phyloP scores from a whole-genome alignment of 345 rosid species.

The Draba incana region DNA sequence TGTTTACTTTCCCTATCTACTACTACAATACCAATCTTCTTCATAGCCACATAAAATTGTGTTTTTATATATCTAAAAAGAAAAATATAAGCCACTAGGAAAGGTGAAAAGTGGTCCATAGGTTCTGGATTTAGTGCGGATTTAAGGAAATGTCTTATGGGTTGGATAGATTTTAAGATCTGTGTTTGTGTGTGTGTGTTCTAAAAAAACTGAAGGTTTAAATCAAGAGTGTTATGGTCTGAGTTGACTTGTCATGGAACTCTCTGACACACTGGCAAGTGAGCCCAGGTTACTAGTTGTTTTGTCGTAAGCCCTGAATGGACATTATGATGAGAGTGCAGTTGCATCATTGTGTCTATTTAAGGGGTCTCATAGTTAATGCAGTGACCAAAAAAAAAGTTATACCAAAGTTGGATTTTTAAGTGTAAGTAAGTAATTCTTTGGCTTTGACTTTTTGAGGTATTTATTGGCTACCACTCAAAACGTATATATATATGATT shows the following conservation, averaged over 20 bases:
- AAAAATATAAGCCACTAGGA: constrained; percentile 25
- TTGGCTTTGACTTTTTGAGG: constrained; percentile 21
- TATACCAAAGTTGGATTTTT: constrained; percentile 1
- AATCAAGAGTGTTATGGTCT: constrained; percentile 35
- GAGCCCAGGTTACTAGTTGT: constrained; percentile 40
- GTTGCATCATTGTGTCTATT: constrained; percentile 35
- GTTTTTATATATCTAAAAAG: constrained; percentile 16
- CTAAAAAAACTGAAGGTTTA: constrained; percentile 28
- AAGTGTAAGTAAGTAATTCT: constrained; percentile 1
- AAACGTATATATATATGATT: constrained; percentile 11
- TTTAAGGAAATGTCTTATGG: constrained; percentile 41
- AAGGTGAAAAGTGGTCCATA: constrained; percentile 37
- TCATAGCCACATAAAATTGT: constrained; percentile 36
- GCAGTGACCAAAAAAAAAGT: constrained; percentile 23
- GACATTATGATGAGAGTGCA: constrained; percentile 36
- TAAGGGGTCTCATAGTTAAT: constrained; percentile 33
- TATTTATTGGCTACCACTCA: constrained; percentile 17
- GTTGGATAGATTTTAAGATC: constrained; percentile 38
- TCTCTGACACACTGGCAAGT: constrained; percentile 46
- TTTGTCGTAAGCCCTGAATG: constrained; percentile 34
- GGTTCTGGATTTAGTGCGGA: constrained; percentile 40
- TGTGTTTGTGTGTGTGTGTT: constrained; percentile 18
- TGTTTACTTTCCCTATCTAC: constrained; percentile 3
- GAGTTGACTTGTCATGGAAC: constrained; percentile 42
- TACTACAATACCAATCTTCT: constrained; percentile 21